phyloP scores from a whole-genome alignment of 129 eudicot species.

The Chrysanthemum lavandulifolium region DNA sequence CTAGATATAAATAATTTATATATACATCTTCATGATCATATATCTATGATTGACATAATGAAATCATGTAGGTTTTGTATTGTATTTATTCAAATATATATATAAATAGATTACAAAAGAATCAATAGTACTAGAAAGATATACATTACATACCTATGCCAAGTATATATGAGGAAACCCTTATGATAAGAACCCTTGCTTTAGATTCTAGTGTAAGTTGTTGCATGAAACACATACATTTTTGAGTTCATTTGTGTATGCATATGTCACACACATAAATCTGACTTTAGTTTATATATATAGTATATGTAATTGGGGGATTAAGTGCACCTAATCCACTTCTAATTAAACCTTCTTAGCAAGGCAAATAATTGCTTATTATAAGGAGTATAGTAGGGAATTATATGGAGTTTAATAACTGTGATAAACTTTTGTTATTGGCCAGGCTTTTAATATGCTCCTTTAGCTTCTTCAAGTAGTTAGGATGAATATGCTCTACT shows the following conservation, averaged over 20 bases:
- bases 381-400: neutral
- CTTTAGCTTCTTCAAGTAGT: too few species aligned
- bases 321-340: slow-evolving; percentile 34
- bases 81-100: neutral
- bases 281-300: neutral
- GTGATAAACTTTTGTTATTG: too few species aligned
- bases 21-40: neutral
- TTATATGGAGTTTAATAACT: too few species aligned
- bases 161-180: neutral
- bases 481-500: too few species aligned
- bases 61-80: too few species aligned
- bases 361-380: neutral
- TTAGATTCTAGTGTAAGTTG: neutral
- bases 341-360: neutral
- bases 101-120: neutral
- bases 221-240: slow-evolving; percentile 25
- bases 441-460: too few species aligned
- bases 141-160: too few species aligned
- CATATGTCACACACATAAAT: neutral
- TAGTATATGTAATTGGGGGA: slow-evolving; percentile 10
- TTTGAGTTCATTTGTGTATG: neutral
- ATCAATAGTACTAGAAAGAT: too few species aligned
- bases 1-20: neutral
- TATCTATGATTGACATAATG: neutral
- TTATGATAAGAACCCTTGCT: neutral